A percentile compares a stretch with the other conserved stretches of the same genome.
Evolutionary conservation across 2,329 filamentous ascomycete species (phyloP).

Genomic region (Neonectria faginata): DNA sequence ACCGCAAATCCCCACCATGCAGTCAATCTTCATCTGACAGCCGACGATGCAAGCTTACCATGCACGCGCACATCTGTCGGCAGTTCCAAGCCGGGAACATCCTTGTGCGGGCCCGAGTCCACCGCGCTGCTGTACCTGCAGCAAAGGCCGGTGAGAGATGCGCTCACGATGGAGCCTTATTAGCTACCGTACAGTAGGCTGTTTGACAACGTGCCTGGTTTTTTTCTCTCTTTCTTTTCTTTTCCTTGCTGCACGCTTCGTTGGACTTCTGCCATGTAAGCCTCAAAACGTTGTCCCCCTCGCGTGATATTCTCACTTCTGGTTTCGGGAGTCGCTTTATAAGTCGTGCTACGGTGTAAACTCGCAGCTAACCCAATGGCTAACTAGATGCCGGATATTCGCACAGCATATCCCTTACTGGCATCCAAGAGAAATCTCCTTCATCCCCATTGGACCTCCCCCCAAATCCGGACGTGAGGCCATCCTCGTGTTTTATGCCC

Average conservation of each 20-base stretch:
- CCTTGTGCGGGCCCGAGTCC: background rate
- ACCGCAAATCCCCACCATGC: background rate
- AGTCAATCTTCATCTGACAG: background rate
- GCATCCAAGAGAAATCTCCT: background rate
- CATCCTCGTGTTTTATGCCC: background rate
- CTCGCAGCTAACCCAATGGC: background rate
- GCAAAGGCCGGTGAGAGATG: background rate
- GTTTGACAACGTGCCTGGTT: background rate
- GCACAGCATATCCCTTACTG: background rate
- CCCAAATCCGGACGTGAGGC: background rate
- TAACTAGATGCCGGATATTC: too few species aligned
- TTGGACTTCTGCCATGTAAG: background rate
- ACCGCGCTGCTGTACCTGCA: conserved; percentile 20
- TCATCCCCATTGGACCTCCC: background rate
- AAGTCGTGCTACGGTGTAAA: background rate
- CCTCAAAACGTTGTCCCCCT: background rate
- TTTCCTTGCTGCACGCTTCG: background rate
- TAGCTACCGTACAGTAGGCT: background rate
- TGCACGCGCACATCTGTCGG: background rate
- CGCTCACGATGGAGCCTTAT: background rate
- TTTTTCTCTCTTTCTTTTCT: too few species aligned
- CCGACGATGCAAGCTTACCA: background rate
- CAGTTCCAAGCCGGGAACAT: conserved; percentile 12
- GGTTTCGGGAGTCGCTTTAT: background rate
- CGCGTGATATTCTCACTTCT: background rate